phyloP scores from a whole-genome alignment of 768 basidiomycete genomes.

The Cystofilobasidium bisporidii region DNA sequence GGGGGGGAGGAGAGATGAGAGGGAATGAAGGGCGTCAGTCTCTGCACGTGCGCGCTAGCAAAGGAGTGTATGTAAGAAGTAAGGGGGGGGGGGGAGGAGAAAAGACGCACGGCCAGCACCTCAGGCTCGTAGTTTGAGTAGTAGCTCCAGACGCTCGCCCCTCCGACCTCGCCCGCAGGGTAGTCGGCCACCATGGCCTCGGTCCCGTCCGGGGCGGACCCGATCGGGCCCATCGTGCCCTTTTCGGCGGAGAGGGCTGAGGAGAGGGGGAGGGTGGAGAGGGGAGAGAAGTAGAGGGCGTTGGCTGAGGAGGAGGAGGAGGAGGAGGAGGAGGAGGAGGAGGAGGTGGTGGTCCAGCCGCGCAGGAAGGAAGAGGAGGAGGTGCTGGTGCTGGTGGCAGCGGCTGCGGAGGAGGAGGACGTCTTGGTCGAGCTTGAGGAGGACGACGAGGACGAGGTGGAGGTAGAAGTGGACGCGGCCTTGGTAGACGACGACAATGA shows the following conservation, averaged over 20 bases:
- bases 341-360: slow-evolving; percentile 7
- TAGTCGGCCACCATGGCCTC: slow-evolving; percentile 11
- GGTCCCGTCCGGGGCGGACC: slow-evolving; percentile 13
- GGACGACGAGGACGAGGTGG: not conserved
- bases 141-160: slow-evolving; percentile 16
- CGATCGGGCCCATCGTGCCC: slow-evolving; percentile 3
- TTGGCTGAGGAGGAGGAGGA: not conserved
- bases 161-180: not conserved
- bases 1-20: no score
- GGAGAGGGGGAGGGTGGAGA: slow-evolving; percentile 9
- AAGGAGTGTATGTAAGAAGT: not conserved
- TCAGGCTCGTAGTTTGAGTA: slow-evolving; percentile 13
- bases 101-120: not conserved
- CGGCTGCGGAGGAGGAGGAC: not conserved
- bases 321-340: not conserved
- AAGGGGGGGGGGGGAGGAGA: not conserved
- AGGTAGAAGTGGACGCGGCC: not conserved
- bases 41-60: no score
- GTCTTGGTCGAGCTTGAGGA: not conserved
- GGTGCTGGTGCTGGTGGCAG: not conserved
- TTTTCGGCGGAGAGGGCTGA: slow-evolving; percentile 8
- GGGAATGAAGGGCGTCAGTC: no score
- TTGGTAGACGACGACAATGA: not conserved
- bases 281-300: no score
- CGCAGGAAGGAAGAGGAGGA: not conserved